These are phyloP conservation scores for Alternaria hordeiaustralica DNA, from an alignment of 2,329 filamentous ascomycete species.

Conservation along the genomic window DNA sequence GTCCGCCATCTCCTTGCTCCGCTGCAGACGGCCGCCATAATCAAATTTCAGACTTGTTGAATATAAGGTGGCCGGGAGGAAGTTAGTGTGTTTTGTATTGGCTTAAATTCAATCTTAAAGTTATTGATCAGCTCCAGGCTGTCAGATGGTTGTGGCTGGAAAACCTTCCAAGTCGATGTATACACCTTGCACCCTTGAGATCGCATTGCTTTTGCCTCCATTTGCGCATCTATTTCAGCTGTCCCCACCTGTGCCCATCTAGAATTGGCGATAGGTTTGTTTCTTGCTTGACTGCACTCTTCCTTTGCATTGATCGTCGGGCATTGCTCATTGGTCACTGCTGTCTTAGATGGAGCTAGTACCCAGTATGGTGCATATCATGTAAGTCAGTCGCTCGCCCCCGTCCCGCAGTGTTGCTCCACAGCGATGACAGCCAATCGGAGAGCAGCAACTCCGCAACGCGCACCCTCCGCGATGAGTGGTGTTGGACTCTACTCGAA, in stretches of 20 bases:
- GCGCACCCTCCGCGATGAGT: background rate
- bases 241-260: background rate
- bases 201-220: background rate
- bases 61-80: background rate
- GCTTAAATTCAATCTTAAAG: no score
- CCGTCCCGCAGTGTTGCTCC: background rate
- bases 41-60: conserved; percentile 25
- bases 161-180: background rate
- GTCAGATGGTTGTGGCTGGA: no score
- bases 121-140: no score
- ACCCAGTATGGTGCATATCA: background rate
- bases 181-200: background rate
- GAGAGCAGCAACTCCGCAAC: conserved; percentile 8
- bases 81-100: no score
- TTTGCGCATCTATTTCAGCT: background rate
- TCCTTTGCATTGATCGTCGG: background rate
- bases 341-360: background rate
- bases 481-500: background rate
- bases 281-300: background rate
- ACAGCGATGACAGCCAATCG: conserved; percentile 13
- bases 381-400: background rate
- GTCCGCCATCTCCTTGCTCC: conserved; percentile 34
- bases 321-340: background rate
- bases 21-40: conserved; percentile 40
- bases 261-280: background rate